Percentiles rank a stretch among this genome's conserved stretches.
These are phyloP conservation scores for Pichia occidentalis DNA, from an alignment of 805 yeast species.

Conservation along the genomic window DNA sequence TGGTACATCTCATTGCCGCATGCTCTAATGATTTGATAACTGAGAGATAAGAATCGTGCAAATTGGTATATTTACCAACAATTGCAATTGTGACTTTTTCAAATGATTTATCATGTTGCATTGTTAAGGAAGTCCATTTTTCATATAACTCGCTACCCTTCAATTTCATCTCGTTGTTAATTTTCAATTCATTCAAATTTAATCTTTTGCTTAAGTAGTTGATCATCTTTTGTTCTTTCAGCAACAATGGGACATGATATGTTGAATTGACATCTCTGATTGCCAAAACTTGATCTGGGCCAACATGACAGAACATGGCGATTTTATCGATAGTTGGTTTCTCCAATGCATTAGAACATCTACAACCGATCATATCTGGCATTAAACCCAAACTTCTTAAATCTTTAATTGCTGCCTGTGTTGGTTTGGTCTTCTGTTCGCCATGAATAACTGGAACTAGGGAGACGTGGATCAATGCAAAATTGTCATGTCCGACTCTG, in stretches of 20 bases:
- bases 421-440: constrained; percentile 98
- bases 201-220: constrained; percentile 66
- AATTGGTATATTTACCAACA: constrained; percentile 94
- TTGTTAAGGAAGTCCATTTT: constrained; percentile 77
- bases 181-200: constrained; percentile 41
- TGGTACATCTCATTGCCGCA: constrained; percentile 82
- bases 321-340: constrained; percentile 86
- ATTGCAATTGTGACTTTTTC: constrained; percentile 90
- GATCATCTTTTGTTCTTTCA: constrained; percentile 81
- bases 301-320: constrained; percentile 98
- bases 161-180: constrained; percentile 44
- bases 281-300: constrained; percentile 94
- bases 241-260: constrained; percentile 90
- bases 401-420: constrained; percentile 98
- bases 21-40: constrained; percentile 96
- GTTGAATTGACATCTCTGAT: constrained; percentile 96
- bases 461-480: constrained; percentile 94
- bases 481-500: constrained; percentile 89
- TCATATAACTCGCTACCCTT: constrained; percentile 64
- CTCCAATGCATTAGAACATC: constrained; percentile 83
- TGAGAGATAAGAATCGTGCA: constrained; percentile 90
- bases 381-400: constrained; percentile 89
- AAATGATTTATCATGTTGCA: constrained; percentile 71
- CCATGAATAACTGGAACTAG: constrained; percentile 97
- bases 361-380: constrained; percentile 97